Percentiles rank a stretch among this genome's conserved stretches.
Evolutionary conservation across 495 filamentous ascomycete species (phyloP).

Genomic region (Glonium stellatum): DNA sequence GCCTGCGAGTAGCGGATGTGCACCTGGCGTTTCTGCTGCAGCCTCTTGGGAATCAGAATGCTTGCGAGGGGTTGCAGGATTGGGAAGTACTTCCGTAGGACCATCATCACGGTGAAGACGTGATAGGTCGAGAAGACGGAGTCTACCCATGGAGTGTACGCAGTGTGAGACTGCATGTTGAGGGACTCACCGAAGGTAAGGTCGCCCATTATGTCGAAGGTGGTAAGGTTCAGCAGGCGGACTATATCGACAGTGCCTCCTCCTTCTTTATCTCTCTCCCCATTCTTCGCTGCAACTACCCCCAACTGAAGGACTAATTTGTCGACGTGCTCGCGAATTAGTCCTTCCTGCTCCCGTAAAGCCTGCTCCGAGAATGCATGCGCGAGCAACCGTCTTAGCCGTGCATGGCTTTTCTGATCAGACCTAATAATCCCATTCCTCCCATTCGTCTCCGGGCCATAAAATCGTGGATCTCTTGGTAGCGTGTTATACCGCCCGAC

Average conservation of each 20-base stretch:
- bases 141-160: conserved; percentile 28
- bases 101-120: conserved; percentile 8
- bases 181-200: conserved; percentile 27
- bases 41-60: conserved; percentile 2
- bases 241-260: conserved; percentile 22
- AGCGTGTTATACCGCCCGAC: conserved; percentile 30
- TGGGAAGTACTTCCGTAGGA: conserved; percentile 6
- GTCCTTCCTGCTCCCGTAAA: conserved; percentile 40
- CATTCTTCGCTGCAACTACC: too few relatives aligned
- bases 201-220: conserved; percentile 31
- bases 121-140: conserved; percentile 22
- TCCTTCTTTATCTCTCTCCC: conserved; percentile 10
- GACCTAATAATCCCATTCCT: conserved; percentile 25
- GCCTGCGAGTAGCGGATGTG: conserved; percentile 26
- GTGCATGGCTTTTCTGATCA: conserved; percentile 27
- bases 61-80: conserved; percentile 3
- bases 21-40: conserved; percentile 14
- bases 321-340: conserved; percentile 38
- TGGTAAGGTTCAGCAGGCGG: conserved; percentile 33
- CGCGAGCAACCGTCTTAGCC: conserved; percentile 23
- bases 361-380: conserved; percentile 39
- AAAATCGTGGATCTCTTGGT: conserved; percentile 37
- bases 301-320: conserved; percentile 34
- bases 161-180: conserved; percentile 18
- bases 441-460: conserved; percentile 20